Evolutionary conservation across 129 eudicot genomes (phyloP), one percentile per base, ranked within the genome.

Genomic region (Helichrysum umbraculigerum): DNA sequence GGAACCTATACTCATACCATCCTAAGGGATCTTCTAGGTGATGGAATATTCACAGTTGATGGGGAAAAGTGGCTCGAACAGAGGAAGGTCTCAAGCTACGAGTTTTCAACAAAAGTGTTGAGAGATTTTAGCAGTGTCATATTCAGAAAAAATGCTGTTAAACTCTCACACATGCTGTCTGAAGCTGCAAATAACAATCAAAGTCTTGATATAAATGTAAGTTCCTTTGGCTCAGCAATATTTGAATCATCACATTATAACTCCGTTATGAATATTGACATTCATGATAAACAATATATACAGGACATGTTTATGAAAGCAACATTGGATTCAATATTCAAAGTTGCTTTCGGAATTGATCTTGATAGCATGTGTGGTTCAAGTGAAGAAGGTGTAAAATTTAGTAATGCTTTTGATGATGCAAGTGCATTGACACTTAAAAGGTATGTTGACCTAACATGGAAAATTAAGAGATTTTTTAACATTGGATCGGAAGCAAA

Each of bases 31-130:
- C 85, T 91, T 28, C 66, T 91, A 15, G 97, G 97, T 54, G 93
- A 91, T 34, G 97, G 97, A 52, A 91, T 91, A 73, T 88, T 91
- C 80, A 81, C 89, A 5, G 96, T 90, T 52, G 96, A 90, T 76
- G 93, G 91, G 5, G 93, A 90, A 17, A 88, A 82, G 71, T 90
- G 96, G 96, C 87, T 85, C 12, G 74, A 86, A 20, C 93, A 88
- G 76, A 86, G 96, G 70, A 91, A 91, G 66, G 74, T 86, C 2
- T 78, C 89, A 35, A 91, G 97, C 81, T 54, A 82, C 30, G 97
- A 86, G 68, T 91, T 91, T 61, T 88, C 93, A 0, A 82, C 91
- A 0, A 91, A 76, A 77, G 88, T 85, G 4, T 78, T 91, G 68
- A 88, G 93, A 79, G 89, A 86, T 67, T 86, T 86, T 51, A 91